Percentiles rank a stretch among this genome's conserved stretches.
phyloP scores from a whole-genome alignment of 306 rosid genomes.

The Cucumis hystrix region DNA sequence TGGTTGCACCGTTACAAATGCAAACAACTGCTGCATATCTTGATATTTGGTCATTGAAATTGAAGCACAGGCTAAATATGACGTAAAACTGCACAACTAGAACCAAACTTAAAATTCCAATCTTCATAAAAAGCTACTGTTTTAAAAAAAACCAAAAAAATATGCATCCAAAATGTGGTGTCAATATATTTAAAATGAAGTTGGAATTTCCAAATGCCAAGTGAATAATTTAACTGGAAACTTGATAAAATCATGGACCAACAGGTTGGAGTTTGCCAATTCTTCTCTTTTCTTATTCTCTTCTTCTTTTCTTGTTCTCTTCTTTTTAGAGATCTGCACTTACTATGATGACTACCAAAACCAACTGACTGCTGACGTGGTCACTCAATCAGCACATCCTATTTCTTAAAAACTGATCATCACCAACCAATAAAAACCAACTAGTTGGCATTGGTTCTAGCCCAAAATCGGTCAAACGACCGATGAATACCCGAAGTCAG shows the following conservation, averaged over 20 bases:
- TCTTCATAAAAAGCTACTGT: background rate
- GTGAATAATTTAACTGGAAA: background rate
- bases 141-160: background rate
- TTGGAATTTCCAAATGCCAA: background rate
- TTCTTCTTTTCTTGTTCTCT: too few species aligned
- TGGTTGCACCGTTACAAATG: background rate
- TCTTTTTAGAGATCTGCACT: too few species aligned
- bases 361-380: too few species aligned
- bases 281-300: too few species aligned
- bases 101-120: background rate
- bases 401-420: too few species aligned
- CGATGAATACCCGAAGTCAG: too few species aligned
- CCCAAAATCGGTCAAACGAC: too few species aligned
- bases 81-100: background rate
- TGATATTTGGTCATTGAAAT: background rate
- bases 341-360: too few species aligned
- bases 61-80: background rate
- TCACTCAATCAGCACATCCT: too few species aligned
- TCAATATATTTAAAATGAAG: background rate
- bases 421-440: too few species aligned
- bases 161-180: background rate
- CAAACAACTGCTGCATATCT: background rate
- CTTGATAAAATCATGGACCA: background rate
- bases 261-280: background rate
- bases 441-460: too few species aligned